These are phyloP conservation scores for Trichoderma atrobrunneum DNA, from an alignment of 2,329 filamentous ascomycete species.

Conservation along the genomic window DNA sequence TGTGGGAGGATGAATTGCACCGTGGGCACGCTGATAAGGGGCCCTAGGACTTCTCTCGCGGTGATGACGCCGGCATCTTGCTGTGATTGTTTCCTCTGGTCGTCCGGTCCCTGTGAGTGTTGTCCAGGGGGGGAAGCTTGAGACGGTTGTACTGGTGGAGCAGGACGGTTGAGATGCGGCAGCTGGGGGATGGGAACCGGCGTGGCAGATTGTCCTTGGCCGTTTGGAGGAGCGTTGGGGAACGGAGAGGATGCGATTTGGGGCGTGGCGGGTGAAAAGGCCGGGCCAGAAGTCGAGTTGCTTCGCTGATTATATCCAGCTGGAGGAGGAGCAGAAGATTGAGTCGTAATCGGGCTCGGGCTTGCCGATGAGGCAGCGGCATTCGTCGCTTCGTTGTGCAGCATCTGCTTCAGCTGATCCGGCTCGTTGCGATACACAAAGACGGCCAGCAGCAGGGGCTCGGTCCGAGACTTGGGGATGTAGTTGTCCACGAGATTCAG, in stretches of 20 bases:
- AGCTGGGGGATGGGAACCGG: slow-evolving; percentile 38
- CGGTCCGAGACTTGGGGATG: slow-evolving; percentile 67
- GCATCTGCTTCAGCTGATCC: slow-evolving; percentile 32
- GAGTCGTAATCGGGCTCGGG: background rate
- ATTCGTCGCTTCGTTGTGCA: slow-evolving; percentile 22
- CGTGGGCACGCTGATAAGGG: slow-evolving; percentile 60
- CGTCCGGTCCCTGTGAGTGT: slow-evolving; percentile 29
- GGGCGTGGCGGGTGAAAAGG: slow-evolving; percentile 54
- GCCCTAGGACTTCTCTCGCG: slow-evolving; percentile 63
- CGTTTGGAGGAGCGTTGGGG: slow-evolving; percentile 34
- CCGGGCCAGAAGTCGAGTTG: slow-evolving; percentile 48
- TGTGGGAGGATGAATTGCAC: slow-evolving; percentile 68
- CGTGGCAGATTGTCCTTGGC: slow-evolving; percentile 34
- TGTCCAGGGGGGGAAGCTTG: slow-evolving; percentile 12
- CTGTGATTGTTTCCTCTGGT: slow-evolving; percentile 43
- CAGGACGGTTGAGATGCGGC: slow-evolving; percentile 28
- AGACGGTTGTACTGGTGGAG: slow-evolving; percentile 2
- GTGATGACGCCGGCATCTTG: slow-evolving; percentile 54
- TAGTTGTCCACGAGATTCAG: slow-evolving; percentile 82
- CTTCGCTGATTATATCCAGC: slow-evolving; percentile 39
- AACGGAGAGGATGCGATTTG: slow-evolving; percentile 34
- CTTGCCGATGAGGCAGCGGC: slow-evolving; percentile 8
- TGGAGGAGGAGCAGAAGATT: slow-evolving; percentile 26
- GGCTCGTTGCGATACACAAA: slow-evolving; percentile 74
- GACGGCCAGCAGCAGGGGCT: slow-evolving; percentile 77